Conservation (phyloP, 306 rosid genomes). For the Begonia masoniana region DNA sequence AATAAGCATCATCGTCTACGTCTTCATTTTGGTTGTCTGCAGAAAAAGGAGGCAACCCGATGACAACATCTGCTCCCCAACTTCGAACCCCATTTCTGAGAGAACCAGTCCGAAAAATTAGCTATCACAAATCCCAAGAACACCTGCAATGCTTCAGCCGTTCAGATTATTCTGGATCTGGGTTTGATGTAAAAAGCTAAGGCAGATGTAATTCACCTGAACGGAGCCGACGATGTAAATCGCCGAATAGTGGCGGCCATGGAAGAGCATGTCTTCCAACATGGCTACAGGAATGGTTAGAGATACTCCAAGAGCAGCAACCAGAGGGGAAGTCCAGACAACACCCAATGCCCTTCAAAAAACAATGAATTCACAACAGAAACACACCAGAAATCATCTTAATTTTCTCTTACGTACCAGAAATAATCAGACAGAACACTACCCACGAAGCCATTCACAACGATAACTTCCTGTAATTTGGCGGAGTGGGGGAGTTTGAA, state of each 20-base stretch:
- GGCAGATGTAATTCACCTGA: constrained; percentile 4
- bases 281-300: constrained; percentile 21
- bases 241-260: constrained; percentile 17
- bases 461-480: constrained; percentile 7
- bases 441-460: constrained; percentile 20
- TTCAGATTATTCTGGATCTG: no score
- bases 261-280: constrained; percentile 19
- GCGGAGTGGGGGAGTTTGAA: constrained; percentile 15
- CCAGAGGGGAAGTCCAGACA: constrained; percentile 22
- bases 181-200: not conserved
- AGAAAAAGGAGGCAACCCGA: no score
- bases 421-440: constrained; percentile 20
- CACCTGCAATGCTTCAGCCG: constrained; percentile 1
- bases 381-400: not conserved
- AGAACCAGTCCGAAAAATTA: constrained; percentile 14
- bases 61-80: not conserved
- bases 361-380: not conserved
- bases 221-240: constrained; percentile 17
- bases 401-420: constrained; percentile 11
- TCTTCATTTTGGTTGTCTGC: no score
- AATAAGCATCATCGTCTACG: no score
- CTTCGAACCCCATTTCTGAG: constrained; percentile 5
- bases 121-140: constrained; percentile 21
- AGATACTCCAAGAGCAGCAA: constrained; percentile 18
- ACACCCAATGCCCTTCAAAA: constrained; percentile 16